Evolutionary conservation across 305 asterid genomes (phyloP), one percentile per base, ranked within the genome.

Genomic region (Fraxinus sp.): DNA sequence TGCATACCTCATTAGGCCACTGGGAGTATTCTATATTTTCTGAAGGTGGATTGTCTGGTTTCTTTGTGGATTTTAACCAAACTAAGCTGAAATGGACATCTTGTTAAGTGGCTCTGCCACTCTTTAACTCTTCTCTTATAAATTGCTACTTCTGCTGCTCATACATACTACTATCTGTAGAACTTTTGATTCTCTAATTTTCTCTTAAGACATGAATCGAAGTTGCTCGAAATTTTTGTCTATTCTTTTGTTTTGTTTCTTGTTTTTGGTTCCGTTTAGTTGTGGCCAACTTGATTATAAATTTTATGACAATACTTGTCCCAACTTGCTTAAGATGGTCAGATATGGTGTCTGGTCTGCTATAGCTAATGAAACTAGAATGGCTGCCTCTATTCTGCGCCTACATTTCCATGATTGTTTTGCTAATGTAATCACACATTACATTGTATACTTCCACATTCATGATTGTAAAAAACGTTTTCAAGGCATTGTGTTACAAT

Each of bases 321-420:
- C 97, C 46, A 89, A 82, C 88, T 86, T 93, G 85, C 39, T 86
- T 7, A 88, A 79, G 77, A 89, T 93, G 33, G 92, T 93, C 39
- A 86, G 89, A 39, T 71, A 73, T 16, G 92, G 90, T n/a, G 91
- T 93, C 79, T 88, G 90, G 92, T 88, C 95, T 35, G 97, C 98
- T 83, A 87, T 93, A 62, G 77, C 86, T 30, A 93, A 91, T 72
- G 98, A 93, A 75, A 89, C 97, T 10, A 91, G 98, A 88, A 84
- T 92, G 81, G 97, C 98, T 30, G 22, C 95, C 77, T 92, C 97
- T 84, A 85, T 93, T 80, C 88, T 93, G 36, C 96, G 97, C 74
- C 82, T 93, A 8, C 95, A 92, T 84, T 93, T 93, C 88, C 97
- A 93, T 35, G 97, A 93, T 90, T 93, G 97, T 77, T 91, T 93